phyloP scores from a whole-genome alignment of 2,329 filamentous ascomycete genomes.

The Cordyceps militaris region DNA sequence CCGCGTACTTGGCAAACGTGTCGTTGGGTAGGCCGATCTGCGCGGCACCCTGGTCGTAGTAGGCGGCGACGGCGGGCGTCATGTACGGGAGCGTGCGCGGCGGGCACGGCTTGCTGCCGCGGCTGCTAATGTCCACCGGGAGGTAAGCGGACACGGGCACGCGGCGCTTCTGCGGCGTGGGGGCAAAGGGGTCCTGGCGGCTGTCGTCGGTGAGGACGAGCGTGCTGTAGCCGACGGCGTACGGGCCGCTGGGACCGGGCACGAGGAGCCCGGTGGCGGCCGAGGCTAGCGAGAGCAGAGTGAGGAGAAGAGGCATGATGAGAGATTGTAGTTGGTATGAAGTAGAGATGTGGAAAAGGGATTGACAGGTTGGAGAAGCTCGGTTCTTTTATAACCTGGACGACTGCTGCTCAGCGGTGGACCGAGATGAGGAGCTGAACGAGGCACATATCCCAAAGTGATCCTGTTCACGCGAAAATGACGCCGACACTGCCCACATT shows the following conservation, averaged over 20 bases:
- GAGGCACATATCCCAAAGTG: background rate
- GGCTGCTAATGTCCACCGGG: constrained; percentile 21
- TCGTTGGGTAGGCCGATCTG: constrained; percentile 24
- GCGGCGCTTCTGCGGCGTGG: constrained; percentile 19
- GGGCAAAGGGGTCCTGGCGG: constrained; percentile 26
- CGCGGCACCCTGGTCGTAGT: constrained; percentile 22
- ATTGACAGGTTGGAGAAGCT: background rate
- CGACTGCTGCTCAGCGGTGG: background rate
- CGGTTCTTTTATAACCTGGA: background rate
- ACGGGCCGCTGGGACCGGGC: constrained; percentile 24
- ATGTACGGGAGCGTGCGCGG: constrained; percentile 24
- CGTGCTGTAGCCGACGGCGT: constrained; percentile 21
- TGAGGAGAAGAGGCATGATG: constrained; percentile 18
- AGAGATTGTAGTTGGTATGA: background rate
- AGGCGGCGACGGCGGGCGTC: constrained; percentile 25
- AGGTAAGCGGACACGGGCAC: constrained; percentile 27
- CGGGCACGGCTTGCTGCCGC: constrained; percentile 18
- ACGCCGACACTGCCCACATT: background rate
- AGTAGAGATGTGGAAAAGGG: background rate
- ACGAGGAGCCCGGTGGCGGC: constrained; percentile 21
- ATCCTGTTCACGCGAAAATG: background rate
- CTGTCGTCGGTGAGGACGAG: constrained; percentile 23
- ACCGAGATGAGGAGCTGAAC: background rate
- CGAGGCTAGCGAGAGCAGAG: constrained; percentile 12
- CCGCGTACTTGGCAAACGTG: constrained; percentile 22